Percentiles rank a stretch among this genome's conserved stretches.
These are phyloP conservation scores for Alisma plantagoaquatica DNA, from an alignment of 106 monocot species.

Conservation along the genomic window DNA sequence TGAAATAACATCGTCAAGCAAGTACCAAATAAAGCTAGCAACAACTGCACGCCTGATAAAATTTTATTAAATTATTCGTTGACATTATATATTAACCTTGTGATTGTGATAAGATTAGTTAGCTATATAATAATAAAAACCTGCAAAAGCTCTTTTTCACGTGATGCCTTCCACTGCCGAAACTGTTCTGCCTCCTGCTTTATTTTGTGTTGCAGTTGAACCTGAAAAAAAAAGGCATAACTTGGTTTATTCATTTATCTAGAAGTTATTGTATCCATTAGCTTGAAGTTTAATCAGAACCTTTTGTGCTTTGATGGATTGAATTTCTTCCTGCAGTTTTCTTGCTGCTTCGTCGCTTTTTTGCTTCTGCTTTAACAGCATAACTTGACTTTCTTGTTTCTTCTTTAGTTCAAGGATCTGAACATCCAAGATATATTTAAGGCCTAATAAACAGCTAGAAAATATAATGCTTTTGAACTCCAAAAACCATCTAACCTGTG, in stretches of 20 bases:
- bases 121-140: constrained; percentile 16
- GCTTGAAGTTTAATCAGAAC: constrained; percentile 15
- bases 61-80: background rate
- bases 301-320: constrained; percentile 92
- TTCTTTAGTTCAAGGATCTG: constrained; percentile 96
- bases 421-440: background rate
- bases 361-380: constrained; percentile 94
- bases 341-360: constrained; percentile 93
- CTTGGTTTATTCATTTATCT: background rate
- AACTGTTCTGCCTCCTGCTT: constrained; percentile 96
- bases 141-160: constrained; percentile 95
- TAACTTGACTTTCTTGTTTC: constrained; percentile 97
- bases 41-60: background rate
- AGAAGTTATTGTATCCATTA: background rate
- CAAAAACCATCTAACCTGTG: constrained; percentile 45
- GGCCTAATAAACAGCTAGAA: background rate
- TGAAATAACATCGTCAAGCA: no score
- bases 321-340: constrained; percentile 97
- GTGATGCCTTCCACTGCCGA: constrained; percentile 91
- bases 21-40: background rate
- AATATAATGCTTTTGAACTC: constrained; percentile 1
- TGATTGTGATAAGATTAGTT: background rate
- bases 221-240: constrained; percentile 20
- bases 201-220: constrained; percentile 96
- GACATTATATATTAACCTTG: background rate